Percentiles rank a stretch among this genome's conserved stretches.
phyloP scores from a whole-genome alignment of 768 basidiomycete genomes.

The Suillus americanus region DNA sequence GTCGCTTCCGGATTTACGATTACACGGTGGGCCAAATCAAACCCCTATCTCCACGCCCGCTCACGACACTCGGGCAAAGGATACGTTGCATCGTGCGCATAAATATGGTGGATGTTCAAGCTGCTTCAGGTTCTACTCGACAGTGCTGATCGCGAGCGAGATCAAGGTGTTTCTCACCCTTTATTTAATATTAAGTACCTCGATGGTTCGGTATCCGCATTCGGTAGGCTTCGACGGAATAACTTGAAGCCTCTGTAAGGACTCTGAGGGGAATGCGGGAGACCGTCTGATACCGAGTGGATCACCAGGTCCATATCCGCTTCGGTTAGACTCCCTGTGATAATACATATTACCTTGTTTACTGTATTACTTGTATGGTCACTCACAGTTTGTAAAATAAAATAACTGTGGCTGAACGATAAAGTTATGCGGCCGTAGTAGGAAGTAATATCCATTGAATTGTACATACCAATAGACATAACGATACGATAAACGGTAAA shows the following conservation, averaged over 20 bases:
- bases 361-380: no score
- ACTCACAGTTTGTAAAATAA: no score
- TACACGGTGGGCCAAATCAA: not conserved
- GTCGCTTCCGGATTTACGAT: not conserved
- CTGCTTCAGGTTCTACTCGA: not conserved
- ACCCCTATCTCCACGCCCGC: not conserved
- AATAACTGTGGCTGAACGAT: no score
- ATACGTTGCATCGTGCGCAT: not conserved
- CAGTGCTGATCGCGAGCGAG: not conserved
- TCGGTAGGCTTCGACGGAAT: not conserved
- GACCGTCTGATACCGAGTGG: not conserved
- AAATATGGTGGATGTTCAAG: not conserved
- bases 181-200: not conserved
- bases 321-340: no score
- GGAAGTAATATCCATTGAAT: no score
- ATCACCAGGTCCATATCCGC: not conserved
- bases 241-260: not conserved
- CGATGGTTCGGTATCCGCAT: not conserved
- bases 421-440: no score
- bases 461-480: no score
- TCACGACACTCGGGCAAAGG: not conserved
- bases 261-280: slow-evolving; percentile 1
- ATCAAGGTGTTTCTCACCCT: not conserved
- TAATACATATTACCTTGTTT: no score
- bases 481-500: no score